Evolutionary conservation across 2,329 filamentous ascomycete species (phyloP), one percentile per base, ranked within the genome.

Genomic region (Magnaporthiopsis poae): DNA sequence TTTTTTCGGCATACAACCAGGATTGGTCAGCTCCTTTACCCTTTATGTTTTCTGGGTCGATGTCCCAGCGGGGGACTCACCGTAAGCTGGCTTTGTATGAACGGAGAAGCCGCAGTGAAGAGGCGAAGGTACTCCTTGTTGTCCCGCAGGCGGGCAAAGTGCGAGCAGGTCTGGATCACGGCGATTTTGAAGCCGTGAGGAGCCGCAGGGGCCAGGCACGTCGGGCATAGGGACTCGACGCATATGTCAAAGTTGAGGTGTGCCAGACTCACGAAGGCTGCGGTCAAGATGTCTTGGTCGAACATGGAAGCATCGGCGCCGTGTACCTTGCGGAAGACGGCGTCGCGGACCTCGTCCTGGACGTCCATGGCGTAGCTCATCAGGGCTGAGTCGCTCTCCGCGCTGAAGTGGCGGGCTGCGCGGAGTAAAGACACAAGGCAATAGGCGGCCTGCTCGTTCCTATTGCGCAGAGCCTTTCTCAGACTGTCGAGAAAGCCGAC

Each of bases 341-440:
- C 85, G 71, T 89, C 87, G 62, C 82, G 81, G 62, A 90, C 82
- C 73, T 90, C 88, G 71, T 88, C 86, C 71, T 90, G 87, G 11
- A 90, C 84, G 73, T 90, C 88, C 75, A 89, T 80, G 59, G 87
- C 87, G 73, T 88, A 90, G 73, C 86, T 88, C 68, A 88, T 80
- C 67, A 88, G 78, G 0, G 70, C 71, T 13, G 85, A 83, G 71
- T 90, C 88, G 71, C 82, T 86, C 68, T 89, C 84, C 9, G 80
- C 77, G 67, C 84, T 80, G 70, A 90, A 89, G 72, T 89, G 85
- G 46, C 87, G 82, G 15, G 86, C 86, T 59, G 83, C 86, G 60
- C 86, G 84, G 62, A 90, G 80, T 62, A 90, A 76, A 25, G 82
- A 82, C 21, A 89, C 84, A 18, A 90, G 78, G 69, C 86, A 90